These are phyloP conservation scores for Claviceps sp. DNA, from an alignment of 2,329 filamentous ascomycete genomes.

Conservation along the genomic window DNA sequence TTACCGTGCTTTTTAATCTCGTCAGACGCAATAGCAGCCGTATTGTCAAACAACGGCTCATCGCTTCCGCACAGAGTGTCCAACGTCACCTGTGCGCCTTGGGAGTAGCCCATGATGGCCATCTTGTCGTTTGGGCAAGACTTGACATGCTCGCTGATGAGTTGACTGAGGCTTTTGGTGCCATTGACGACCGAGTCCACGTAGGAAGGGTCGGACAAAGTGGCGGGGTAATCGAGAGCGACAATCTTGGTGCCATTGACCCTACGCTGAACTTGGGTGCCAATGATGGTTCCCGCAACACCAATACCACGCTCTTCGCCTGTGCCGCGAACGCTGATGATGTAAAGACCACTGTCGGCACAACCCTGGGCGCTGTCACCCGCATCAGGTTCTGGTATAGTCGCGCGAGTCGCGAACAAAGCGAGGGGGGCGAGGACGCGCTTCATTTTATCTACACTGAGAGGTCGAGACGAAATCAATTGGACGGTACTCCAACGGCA, in stretches of 20 bases:
- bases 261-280: conserved; percentile 17
- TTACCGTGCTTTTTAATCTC: conserved; percentile 21
- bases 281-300: conserved; percentile 17
- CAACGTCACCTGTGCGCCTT: conserved; percentile 26
- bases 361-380: conserved; percentile 16
- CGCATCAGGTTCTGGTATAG: conserved; percentile 14
- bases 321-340: conserved; percentile 27
- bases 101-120: conserved; percentile 28
- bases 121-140: conserved; percentile 26
- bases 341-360: conserved; percentile 24
- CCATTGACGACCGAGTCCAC: conserved; percentile 22
- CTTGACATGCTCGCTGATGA: conserved; percentile 18
- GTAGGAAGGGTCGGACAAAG: conserved; percentile 19
- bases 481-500: no score
- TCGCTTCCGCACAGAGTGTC: conserved; percentile 25
- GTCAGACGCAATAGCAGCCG: conserved; percentile 13
- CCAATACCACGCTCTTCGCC: conserved; percentile 21
- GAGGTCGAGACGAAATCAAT: background rate
- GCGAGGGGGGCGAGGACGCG: conserved; percentile 5
- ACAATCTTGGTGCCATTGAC: conserved; percentile 22
- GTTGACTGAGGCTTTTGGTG: conserved; percentile 16
- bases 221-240: conserved; percentile 26
- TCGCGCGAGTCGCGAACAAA: conserved; percentile 7
- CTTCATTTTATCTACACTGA: conserved; percentile 2
- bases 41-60: conserved; percentile 15